phyloP scores from a whole-genome alignment of 164 flowering plant genomes.

The Stephania cephalantha region DNA sequence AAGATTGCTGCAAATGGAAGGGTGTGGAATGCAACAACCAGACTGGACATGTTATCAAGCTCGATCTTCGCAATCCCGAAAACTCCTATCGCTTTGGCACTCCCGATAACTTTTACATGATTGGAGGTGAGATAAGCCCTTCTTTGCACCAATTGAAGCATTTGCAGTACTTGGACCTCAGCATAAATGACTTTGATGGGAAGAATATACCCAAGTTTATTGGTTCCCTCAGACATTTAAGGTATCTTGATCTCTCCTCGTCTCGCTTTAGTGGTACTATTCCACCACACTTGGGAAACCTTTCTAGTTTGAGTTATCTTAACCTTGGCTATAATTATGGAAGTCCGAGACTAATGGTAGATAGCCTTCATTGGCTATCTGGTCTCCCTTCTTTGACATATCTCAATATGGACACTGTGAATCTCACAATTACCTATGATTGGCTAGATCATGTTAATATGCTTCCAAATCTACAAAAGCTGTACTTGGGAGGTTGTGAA shows the following conservation, averaged over 20 bases:
- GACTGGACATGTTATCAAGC: constrained; percentile 2
- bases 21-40: constrained; percentile 2
- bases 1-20: constrained; percentile 4
- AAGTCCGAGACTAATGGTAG: not conserved
- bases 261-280: constrained; percentile 7
- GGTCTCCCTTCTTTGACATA: constrained; percentile 6
- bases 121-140: constrained; percentile 9
- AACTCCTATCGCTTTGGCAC: not conserved
- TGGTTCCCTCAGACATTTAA: constrained; percentile 10
- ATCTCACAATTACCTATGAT: not conserved
- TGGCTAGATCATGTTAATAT: constrained; percentile 9
- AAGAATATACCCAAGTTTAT: constrained; percentile 7
- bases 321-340: not conserved
- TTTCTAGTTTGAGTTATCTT: constrained; percentile 10
- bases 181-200: constrained; percentile 2
- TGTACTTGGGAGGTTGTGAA: not conserved
- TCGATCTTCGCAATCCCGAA: not conserved
- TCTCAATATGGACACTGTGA: constrained; percentile 5
- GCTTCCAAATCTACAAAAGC: constrained; percentile 10
- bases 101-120: not conserved
- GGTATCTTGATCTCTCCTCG: constrained; percentile 8
- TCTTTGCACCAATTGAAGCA: constrained; percentile 12
- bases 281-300: constrained; percentile 16
- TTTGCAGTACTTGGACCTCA: constrained; percentile 14
- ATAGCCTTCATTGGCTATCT: constrained; percentile 11